Conservation (phyloP, 495 filamentous ascomycete species). For the Tuber melanosporum region DNA sequence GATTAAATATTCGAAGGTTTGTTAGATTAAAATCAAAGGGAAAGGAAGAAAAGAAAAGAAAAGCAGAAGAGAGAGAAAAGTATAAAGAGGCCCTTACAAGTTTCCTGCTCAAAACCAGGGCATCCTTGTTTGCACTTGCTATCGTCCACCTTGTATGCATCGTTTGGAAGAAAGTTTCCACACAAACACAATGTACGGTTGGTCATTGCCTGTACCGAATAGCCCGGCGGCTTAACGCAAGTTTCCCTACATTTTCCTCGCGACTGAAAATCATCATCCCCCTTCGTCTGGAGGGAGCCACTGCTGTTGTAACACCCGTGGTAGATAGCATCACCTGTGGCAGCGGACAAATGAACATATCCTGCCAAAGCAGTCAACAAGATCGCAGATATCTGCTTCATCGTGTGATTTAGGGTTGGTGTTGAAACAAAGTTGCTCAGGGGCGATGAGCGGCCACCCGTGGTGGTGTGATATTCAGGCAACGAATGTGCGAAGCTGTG, state of each 20-base stretch:
- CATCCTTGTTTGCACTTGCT: conserved; percentile 53
- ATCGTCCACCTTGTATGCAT: conserved; percentile 47
- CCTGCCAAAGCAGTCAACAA: conserved; percentile 18
- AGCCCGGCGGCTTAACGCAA: conserved; percentile 27
- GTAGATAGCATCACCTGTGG: conserved; percentile 21
- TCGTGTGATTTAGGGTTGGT: conserved; percentile 9
- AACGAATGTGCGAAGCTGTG: conserved; percentile 25
- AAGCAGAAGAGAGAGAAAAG: background rate
- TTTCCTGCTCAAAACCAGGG: conserved; percentile 49
- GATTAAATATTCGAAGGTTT: conserved; percentile 44
- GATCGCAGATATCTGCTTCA: conserved; percentile 35
- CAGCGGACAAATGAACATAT: conserved; percentile 23
- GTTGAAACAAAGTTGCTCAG: background rate
- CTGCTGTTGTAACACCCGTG: conserved; percentile 35
- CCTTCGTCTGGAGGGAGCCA: conserved; percentile 23
- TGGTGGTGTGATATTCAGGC: conserved; percentile 19
- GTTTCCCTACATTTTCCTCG: conserved; percentile 27
- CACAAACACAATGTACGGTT: conserved; percentile 55
- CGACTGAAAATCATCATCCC: conserved; percentile 23
- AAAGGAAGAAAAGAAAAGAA: conserved; percentile 42
- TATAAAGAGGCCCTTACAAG: conserved; percentile 51
- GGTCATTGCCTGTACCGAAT: conserved; percentile 43
- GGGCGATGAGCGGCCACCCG: conserved; percentile 16
- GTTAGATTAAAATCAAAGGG: conserved; percentile 41
- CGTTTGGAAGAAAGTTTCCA: conserved; percentile 54